Conservation (phyloP, 176 grass and related monocot genomes). For the Ensete glaucum region DNA sequence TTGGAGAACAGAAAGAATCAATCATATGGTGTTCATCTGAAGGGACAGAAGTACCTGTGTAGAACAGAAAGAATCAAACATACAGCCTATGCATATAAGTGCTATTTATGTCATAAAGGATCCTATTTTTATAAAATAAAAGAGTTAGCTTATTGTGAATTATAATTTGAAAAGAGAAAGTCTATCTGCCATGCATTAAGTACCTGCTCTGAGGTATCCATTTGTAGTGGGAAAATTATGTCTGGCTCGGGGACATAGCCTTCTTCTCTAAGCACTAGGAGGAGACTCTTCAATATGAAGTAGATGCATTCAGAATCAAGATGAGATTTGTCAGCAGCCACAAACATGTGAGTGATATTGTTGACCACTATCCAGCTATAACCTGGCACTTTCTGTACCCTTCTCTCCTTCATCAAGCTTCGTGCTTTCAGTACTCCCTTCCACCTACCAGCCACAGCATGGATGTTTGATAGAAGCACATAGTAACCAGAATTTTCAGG, state of each 20-base stretch:
- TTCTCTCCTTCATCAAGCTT: slow-evolving; percentile 79
- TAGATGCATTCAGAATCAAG: slow-evolving; percentile 57
- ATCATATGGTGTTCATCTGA: no score
- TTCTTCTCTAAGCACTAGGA: slow-evolving; percentile 67
- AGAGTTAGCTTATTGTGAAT: no score
- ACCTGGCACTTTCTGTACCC: slow-evolving; percentile 61
- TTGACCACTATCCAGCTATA: slow-evolving; percentile 81
- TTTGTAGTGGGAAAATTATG: slow-evolving; percentile 21
- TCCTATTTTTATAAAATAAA: no score
- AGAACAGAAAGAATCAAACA: no score
- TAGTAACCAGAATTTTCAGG: slow-evolving; percentile 83
- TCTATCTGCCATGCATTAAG: no score
- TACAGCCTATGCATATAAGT: no score
- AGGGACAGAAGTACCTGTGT: no score
- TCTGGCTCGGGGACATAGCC: slow-evolving; percentile 52
- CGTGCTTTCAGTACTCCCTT: slow-evolving; percentile 61
- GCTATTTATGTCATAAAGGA: no score
- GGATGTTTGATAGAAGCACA: slow-evolving; percentile 85
- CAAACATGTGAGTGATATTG: slow-evolving; percentile 57
- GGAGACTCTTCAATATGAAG: slow-evolving; percentile 46
- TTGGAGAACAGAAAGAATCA: no score
- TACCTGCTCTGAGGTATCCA: slow-evolving; percentile 30
- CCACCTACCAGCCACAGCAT: slow-evolving; percentile 75
- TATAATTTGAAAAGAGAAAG: no score
- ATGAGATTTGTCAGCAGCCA: slow-evolving; percentile 63